A percentile compares a stretch with the other conserved stretches of the same genome.
Conservation (phyloP, 192 early-diverging fungal genomes). For the Funneliformis geosporum region DNA sequence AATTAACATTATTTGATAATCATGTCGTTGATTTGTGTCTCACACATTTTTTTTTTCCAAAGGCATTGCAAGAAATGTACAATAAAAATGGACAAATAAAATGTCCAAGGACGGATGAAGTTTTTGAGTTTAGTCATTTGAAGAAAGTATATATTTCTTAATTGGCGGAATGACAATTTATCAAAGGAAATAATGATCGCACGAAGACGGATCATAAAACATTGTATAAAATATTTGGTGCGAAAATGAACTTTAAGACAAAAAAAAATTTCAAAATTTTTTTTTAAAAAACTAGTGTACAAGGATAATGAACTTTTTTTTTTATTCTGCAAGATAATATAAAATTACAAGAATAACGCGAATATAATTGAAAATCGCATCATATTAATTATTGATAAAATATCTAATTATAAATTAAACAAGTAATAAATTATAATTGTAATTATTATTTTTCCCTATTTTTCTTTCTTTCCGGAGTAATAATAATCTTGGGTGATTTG, state of each 20-base stretch:
- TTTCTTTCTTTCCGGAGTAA: background rate
- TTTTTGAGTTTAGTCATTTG: constrained; percentile 56
- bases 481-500: constrained; percentile 31
- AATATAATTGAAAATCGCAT: too few relatives aligned
- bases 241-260: background rate
- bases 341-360: too few relatives aligned
- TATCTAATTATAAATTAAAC: too few relatives aligned
- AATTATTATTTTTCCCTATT: background rate
- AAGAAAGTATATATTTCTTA: constrained; percentile 82
- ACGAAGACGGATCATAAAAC: background rate
- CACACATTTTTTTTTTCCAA: background rate
- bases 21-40: background rate
- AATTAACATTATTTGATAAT: background rate
- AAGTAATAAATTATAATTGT: too few relatives aligned
- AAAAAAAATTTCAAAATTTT: too few relatives aligned
- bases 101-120: constrained; percentile 69
- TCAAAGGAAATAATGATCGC: background rate
- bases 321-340: too few relatives aligned
- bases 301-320: background rate
- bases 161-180: background rate
- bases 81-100: constrained; percentile 65
- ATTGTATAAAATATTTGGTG: background rate
- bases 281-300: background rate
- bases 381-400: too few relatives aligned
- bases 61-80: constrained; percentile 73